A percentile compares a stretch with the other conserved stretches of the same genome.
Conservation (phyloP, 192 early-diverging fungal genomes). For the Coemansia reversa region DNA sequence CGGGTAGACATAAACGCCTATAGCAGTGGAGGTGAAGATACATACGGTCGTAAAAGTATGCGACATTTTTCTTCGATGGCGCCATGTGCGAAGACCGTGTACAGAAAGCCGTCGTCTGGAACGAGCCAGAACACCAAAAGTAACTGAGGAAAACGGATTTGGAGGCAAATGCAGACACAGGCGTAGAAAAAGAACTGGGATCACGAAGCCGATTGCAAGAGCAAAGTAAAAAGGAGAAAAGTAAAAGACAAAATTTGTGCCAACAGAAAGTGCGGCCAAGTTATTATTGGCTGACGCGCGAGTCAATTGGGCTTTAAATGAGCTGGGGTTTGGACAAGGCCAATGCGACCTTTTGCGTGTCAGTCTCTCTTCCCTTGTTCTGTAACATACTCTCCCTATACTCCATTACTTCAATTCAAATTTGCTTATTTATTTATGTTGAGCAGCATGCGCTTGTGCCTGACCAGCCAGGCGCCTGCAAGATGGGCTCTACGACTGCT, state of each 20-base stretch:
- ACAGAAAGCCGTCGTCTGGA: neutral
- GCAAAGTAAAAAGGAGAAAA: neutral
- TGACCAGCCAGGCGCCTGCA: neutral
- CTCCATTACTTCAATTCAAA: neutral
- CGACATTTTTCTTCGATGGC: conserved; percentile 47
- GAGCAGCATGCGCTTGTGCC: neutral
- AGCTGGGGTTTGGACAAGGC: no score
- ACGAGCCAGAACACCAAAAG: neutral
- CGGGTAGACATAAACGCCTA: neutral
- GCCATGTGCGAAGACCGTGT: conserved; percentile 10
- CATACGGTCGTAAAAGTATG: conserved; percentile 56
- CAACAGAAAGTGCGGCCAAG: neutral
- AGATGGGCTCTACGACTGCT: neutral
- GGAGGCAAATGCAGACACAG: neutral
- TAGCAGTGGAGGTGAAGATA: conserved; percentile 3
- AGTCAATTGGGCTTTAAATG: neutral
- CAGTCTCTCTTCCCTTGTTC: neutral
- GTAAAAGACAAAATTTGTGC: neutral
- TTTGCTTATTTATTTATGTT: neutral
- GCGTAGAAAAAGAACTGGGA: neutral
- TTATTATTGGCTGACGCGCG: neutral
- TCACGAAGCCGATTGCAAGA: neutral
- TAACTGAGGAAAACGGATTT: neutral
- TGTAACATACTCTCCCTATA: neutral
- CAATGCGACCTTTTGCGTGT: neutral